Conservation (phyloP, 2,329 filamentous ascomycete genomes). For the Alternaria metachromatica region DNA sequence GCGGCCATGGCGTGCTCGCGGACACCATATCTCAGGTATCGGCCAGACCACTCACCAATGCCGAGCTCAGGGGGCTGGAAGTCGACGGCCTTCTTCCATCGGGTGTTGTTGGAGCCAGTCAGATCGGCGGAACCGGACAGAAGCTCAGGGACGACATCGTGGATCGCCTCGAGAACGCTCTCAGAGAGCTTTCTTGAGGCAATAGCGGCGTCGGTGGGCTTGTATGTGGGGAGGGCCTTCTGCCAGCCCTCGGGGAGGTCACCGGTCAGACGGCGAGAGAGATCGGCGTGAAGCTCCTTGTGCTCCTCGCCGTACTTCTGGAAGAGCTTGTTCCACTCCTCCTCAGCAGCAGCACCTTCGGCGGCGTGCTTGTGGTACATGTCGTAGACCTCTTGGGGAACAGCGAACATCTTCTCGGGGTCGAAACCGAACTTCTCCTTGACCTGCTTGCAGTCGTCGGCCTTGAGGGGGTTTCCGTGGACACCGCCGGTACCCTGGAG, state of each 20-base stretch:
- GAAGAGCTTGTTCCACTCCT: slow-evolving; percentile 94
- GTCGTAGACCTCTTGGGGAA: slow-evolving; percentile 95
- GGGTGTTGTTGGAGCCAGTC: slow-evolving; percentile 98
- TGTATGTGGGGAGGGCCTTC: slow-evolving; percentile 90
- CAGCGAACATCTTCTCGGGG: slow-evolving; percentile 88
- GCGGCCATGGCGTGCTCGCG: slow-evolving; percentile 92
- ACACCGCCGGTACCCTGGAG: slow-evolving; percentile 94
- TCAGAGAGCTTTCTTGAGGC: slow-evolving; percentile 97
- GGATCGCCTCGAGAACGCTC: slow-evolving; percentile 86
- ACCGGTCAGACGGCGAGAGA: slow-evolving; percentile 78
- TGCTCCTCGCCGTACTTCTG: slow-evolving; percentile 82
- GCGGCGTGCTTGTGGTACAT: slow-evolving; percentile 83
- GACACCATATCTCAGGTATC: slow-evolving; percentile 92
- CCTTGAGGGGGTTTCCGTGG: slow-evolving; percentile 94
- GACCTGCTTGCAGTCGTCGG: slow-evolving; percentile 89
- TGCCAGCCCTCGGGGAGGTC: slow-evolving; percentile 96
- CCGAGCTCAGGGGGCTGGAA: slow-evolving; percentile 90
- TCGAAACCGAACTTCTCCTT: slow-evolving; percentile 97
- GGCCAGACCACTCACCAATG: slow-evolving; percentile 87
- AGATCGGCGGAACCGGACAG: slow-evolving; percentile 96
- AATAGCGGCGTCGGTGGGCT: slow-evolving; percentile 79
- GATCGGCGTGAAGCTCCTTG: slow-evolving; percentile 80
- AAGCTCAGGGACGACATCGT: slow-evolving; percentile 83
- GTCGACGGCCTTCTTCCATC: slow-evolving; percentile 96
- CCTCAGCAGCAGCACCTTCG: slow-evolving; percentile 85